Base-by-base conservation (phyloP, 2,329 filamentous ascomycete genomes). In the Aspergillus sp. region DNA sequence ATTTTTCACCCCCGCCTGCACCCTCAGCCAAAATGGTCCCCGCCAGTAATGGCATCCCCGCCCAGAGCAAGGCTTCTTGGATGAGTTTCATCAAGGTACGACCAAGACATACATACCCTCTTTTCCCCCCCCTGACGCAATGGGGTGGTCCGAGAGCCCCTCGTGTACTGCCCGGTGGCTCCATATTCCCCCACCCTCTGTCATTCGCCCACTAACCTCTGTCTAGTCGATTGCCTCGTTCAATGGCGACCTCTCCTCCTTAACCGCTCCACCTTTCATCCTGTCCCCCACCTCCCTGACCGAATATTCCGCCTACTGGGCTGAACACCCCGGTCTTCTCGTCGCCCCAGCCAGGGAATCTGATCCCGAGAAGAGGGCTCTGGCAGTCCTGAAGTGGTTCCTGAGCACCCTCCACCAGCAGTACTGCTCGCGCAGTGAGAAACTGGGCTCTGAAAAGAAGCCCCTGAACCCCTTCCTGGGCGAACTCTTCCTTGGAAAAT, bases 341-440 rank as follows among this genome's bases (percentile, higher is more conserved):
- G 84, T 90, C 54, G 91, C 92, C 11, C 90, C 93, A 2, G 88
- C 90, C 45, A 80, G 81, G 52, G 91, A 96, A 71, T 64, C 85
- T 48, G 88, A 95, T 68, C 82, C 91, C 0, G 84, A 88, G 64
- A 94, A 90, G 77, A 85, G 93, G 56, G 87, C 90, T 17, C 75
- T 95, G 60, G 79, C 93, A 32, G 93, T 97, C n/a, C 78, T 96
- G 63, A 95, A 93, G 73, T 97, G 93, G 93, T 97, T 96, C 76
- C 76, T 97, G 50, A 92, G 86, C 65, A 96, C 92, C 3, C 79
- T 97, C 48, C 95, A 94, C 77, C 90, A 95, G 73, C 90, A 95
- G 49, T 88, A 87, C 69, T 82, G 80, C 62, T 84, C 79, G 62
- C 78, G 84, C 53, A 95, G 89, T 68, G 92, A 96, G 69, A 85